Evolutionary conservation across 2,329 filamentous ascomycete species (phyloP).

Genomic region (Fusarium sp.): DNA sequence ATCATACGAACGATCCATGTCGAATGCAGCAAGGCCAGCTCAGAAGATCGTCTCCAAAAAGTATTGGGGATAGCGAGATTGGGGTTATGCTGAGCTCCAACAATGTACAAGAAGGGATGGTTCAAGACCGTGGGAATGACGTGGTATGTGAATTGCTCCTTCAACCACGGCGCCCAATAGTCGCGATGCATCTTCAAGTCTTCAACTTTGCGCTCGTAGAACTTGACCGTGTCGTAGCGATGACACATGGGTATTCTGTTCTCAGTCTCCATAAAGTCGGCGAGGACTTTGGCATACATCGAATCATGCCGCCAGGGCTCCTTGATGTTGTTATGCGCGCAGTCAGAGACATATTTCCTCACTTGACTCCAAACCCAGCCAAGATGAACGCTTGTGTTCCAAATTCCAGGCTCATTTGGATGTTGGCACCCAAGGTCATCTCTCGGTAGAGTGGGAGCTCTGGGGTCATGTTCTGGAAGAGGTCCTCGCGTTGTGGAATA

Average conservation of each 20-base stretch:
- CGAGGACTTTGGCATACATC: slow-evolving; percentile 64
- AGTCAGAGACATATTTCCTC: slow-evolving; percentile 63
- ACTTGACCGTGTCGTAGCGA: slow-evolving; percentile 67
- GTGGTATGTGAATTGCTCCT: slow-evolving; percentile 68
- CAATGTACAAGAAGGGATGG: slow-evolving; percentile 68
- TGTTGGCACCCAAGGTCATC: slow-evolving; percentile 61
- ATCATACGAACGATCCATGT: slow-evolving; percentile 70
- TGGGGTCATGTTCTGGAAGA: slow-evolving; percentile 50
- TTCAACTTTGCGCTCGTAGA: slow-evolving; percentile 64
- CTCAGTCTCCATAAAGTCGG: slow-evolving; percentile 67
- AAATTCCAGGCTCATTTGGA: slow-evolving; percentile 62
- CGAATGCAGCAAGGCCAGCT: slow-evolving; percentile 65
- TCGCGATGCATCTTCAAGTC: slow-evolving; percentile 61
- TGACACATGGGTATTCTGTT: slow-evolving; percentile 65
- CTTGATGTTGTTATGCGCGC: slow-evolving; percentile 61
- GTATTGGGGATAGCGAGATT: slow-evolving; percentile 68
- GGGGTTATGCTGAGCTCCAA: slow-evolving; percentile 66
- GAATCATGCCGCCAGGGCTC: slow-evolving; percentile 68
- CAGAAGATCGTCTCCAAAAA: slow-evolving; percentile 67
- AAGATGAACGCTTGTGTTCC: slow-evolving; percentile 65
- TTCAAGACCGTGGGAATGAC: slow-evolving; percentile 66
- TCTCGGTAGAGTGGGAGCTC: slow-evolving; percentile 59
- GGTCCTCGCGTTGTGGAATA: slow-evolving; percentile 46
- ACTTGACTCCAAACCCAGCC: slow-evolving; percentile 67
- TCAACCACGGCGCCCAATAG: slow-evolving; percentile 68